Base-by-base conservation (phyloP, 495 filamentous ascomycete genomes). In the Hypomontagnella monticulosa region DNA sequence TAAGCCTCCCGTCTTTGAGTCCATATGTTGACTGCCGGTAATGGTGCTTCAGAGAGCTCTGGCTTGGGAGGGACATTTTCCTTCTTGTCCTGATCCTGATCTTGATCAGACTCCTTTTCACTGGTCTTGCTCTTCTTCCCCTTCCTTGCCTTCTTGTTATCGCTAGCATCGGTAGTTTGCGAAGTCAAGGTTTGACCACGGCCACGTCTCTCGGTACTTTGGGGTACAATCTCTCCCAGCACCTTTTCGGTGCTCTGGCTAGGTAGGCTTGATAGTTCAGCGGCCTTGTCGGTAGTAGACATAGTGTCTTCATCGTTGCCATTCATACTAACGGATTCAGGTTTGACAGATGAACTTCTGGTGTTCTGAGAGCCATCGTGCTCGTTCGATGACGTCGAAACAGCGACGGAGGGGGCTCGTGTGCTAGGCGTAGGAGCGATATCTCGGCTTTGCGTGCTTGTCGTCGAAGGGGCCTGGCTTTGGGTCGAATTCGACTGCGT, bases 1-100 rank as follows among this genome's bases (percentile, higher is more conserved):
- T 85, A 80, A 11, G 85, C 88, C 69, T 93, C 88, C 61, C 83
- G 88, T 33, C 92, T 83, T 76, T 90, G 84, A 37, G 85, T 81
- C 95, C 95, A 99, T 48, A 91, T 73, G 75, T 99, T 99, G 46
- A 97, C 91, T 1, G 85, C 69, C 4, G 95, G 94, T 38, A 88
- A 77, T 32, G 91, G 89, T 46, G 94, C 94, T 46, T 93, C 92
- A 63, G 91, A 89, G 40, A 97, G 81, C 67, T 88, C 81, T 58
- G 85, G 86, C 53, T 84, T 84, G 47, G 81, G 73, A 23, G 78
- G 76, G 51, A 84, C 77, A 58, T 80, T 81, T 67, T 80, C 79
- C 52, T 82, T 81, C 56, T 74, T 79, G 20, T 80, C 76, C 27
- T 68, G 57, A 7, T 77, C 73, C 61, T 76, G 72, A 8, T 72